Evolutionary conservation across 129 eudicot species (phyloP).

Genomic region (Daucus carota): DNA sequence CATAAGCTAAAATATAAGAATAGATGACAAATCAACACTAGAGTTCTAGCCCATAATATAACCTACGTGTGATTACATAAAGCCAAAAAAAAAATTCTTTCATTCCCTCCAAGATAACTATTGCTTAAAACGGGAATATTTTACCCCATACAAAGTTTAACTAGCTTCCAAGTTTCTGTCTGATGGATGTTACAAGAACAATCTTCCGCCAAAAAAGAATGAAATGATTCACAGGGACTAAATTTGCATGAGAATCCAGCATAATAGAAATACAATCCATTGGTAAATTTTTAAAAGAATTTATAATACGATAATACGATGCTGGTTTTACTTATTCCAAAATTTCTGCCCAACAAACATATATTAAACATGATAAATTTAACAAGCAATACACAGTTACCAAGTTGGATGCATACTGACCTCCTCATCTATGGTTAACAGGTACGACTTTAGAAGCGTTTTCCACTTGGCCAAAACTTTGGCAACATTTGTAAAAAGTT

Average conservation of each 20-base stretch:
- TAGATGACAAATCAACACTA: neutral
- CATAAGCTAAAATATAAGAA: too few species aligned
- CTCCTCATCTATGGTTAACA: conserved; percentile 74
- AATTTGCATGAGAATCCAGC: neutral
- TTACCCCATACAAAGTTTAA: neutral
- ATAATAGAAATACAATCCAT: neutral
- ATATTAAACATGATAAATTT: neutral
- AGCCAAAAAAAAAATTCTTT: neutral
- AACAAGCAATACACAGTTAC: neutral
- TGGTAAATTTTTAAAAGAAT: neutral
- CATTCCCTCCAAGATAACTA: neutral
- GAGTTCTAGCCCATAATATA: neutral
- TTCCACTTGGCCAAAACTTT: conserved; percentile 48
- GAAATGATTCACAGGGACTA: neutral
- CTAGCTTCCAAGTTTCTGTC: neutral
- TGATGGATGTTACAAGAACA: neutral
- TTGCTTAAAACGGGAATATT: neutral
- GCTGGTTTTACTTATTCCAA: neutral
- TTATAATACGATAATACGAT: neutral
- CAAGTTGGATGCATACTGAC: conserved; percentile 20
- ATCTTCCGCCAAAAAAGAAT: neutral
- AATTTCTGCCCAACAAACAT: neutral
- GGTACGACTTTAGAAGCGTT: conserved; percentile 53
- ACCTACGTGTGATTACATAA: neutral
- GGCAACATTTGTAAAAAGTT: conserved; percentile 36